Conservation (phyloP, 495 filamentous ascomycete genomes). For the Penicillium pancosmium region DNA sequence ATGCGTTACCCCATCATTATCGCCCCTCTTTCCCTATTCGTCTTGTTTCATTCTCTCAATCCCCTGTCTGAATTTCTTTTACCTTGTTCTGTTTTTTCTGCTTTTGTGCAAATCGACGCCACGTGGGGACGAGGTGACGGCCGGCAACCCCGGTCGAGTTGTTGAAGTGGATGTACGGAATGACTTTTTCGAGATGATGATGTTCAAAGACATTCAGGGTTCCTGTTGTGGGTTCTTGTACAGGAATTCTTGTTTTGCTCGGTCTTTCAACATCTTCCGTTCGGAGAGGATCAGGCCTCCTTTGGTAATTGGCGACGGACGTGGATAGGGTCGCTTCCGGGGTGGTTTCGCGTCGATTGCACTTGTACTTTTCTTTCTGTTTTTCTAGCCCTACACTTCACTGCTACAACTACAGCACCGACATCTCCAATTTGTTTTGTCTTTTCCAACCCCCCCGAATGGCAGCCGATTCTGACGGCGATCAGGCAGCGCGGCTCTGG, state of each 20-base stretch:
- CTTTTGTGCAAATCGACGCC: constrained; percentile 32
- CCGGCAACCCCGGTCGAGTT: constrained; percentile 14
- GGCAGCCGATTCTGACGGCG: neutral
- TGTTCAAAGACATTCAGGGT: constrained; percentile 14
- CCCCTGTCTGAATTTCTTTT: constrained; percentile 17
- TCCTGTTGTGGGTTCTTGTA: constrained; percentile 15
- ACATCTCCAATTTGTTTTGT: constrained; percentile 1
- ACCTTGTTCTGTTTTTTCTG: constrained; percentile 19
- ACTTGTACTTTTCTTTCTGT: constrained; percentile 26
- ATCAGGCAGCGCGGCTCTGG: neutral
- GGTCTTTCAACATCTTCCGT: constrained; percentile 3
- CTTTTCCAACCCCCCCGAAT: neutral
- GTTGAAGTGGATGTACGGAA: constrained; percentile 11
- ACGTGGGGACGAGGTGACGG: constrained; percentile 33
- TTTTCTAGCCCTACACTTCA: constrained; percentile 17
- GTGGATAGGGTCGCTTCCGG: constrained; percentile 57
- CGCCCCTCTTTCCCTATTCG: neutral
- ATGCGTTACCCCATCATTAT: constrained; percentile 23
- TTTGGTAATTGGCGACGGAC: constrained; percentile 50
- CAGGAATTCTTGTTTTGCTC: constrained; percentile 15
- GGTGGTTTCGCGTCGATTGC: constrained; percentile 52
- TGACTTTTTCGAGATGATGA: constrained; percentile 8
- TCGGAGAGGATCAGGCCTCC: constrained; percentile 15
- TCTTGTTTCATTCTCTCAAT: constrained; percentile 12
- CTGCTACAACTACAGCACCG: constrained; percentile 2